phyloP scores from a whole-genome alignment of 768 basidiomycete species.

The Nevesoporus exiguus region DNA sequence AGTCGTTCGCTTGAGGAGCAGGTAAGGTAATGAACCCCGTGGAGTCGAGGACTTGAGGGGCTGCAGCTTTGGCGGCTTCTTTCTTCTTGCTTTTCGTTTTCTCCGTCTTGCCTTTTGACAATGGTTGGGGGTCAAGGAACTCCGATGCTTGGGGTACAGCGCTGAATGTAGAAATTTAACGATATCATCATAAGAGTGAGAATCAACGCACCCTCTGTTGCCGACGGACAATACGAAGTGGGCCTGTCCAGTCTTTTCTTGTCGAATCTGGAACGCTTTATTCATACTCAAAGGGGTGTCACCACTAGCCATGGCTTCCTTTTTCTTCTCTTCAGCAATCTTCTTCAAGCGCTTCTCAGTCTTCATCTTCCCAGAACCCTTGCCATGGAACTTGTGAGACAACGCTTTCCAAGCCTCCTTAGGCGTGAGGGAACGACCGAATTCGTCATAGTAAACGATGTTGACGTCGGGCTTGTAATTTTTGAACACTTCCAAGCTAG shows the following conservation, averaged over 20 bases:
- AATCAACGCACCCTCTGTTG: slow-evolving; percentile 71
- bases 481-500: slow-evolving; percentile 78
- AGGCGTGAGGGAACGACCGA: slow-evolving; percentile 79
- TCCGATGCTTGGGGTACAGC: slow-evolving; percentile 84
- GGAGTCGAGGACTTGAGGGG: slow-evolving; percentile 43
- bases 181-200: background rate
- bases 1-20: slow-evolving; percentile 48
- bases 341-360: slow-evolving; percentile 95
- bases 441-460: slow-evolving; percentile 95
- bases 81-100: too few species aligned
- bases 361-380: slow-evolving; percentile 95
- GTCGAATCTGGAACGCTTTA: slow-evolving; percentile 86
- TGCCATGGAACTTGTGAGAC: slow-evolving; percentile 97
- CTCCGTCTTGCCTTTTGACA: too few species aligned
- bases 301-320: slow-evolving; percentile 79
- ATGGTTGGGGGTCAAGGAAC: slow-evolving; percentile 79
- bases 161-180: slow-evolving; percentile 36
- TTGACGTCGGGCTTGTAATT: slow-evolving; percentile 71
- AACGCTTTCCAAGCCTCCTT: slow-evolving; percentile 99
- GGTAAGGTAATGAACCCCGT: slow-evolving; percentile 73
- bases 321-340: slow-evolving; percentile 85
- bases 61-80: slow-evolving; percentile 49
- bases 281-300: slow-evolving; percentile 97
- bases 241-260: slow-evolving; percentile 92
- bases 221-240: slow-evolving; percentile 95